phyloP scores from a whole-genome alignment of 495 filamentous ascomycete species.

The Penicillium silybi region DNA sequence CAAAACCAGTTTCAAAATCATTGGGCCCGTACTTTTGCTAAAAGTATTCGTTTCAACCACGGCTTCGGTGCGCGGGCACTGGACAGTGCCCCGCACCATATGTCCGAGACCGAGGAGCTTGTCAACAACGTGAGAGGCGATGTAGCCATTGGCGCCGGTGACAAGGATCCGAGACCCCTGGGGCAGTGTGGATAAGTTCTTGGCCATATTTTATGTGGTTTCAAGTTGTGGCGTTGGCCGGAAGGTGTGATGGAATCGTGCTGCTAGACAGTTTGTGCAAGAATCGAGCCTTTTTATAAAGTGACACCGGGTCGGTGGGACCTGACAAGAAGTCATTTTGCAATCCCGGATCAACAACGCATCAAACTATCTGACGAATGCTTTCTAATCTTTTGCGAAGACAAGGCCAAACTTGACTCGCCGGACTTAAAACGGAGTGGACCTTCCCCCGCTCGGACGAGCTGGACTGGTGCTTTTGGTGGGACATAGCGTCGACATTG shows the following conservation, averaged over 20 bases:
- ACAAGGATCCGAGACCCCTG: conserved; percentile 28
- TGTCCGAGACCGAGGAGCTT: conserved; percentile 48
- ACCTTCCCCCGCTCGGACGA: too few species aligned
- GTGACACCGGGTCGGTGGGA: too few species aligned
- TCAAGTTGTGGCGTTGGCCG: neutral
- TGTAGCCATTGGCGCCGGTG: conserved; percentile 55
- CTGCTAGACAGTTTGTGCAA: neutral
- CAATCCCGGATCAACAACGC: too few species aligned
- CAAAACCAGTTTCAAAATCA: conserved; percentile 34
- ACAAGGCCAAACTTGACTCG: too few species aligned
- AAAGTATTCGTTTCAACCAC: conserved; percentile 41
- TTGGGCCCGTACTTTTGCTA: conserved; percentile 34
- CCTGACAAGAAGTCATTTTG: too few species aligned
- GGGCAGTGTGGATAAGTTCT: neutral
- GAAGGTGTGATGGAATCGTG: neutral
- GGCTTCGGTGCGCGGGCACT: conserved; percentile 41
- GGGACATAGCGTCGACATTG: too few species aligned
- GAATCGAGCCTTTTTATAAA: too few species aligned
- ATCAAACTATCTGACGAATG: too few species aligned
- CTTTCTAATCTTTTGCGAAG: too few species aligned
- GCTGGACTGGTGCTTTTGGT: too few species aligned
- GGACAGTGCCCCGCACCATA: conserved; percentile 42
- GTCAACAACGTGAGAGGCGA: conserved; percentile 49
- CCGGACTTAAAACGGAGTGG: too few species aligned
- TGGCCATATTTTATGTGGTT: neutral